phyloP scores from a whole-genome alignment of 2,329 filamentous ascomycete species.

The Colletotrichum caudatum region DNA sequence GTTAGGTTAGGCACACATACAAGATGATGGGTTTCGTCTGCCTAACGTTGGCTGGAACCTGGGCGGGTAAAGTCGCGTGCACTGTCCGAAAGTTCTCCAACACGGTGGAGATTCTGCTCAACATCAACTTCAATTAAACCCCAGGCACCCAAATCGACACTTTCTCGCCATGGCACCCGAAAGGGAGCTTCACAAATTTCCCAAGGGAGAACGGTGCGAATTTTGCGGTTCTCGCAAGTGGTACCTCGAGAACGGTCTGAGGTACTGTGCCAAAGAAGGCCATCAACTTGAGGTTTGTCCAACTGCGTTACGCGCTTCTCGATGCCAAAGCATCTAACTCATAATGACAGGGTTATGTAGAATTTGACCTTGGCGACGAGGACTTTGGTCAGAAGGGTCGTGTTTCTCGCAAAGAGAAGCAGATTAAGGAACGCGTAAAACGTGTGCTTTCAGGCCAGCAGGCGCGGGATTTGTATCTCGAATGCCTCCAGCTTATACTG shows the following conservation, averaged over 20 bases:
- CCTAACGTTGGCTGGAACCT: not conserved
- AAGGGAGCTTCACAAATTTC: slow-evolving; percentile 62
- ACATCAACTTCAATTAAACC: not conserved
- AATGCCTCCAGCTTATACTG: slow-evolving; percentile 86
- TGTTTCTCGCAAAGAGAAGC: slow-evolving; percentile 68
- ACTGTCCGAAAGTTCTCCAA: slow-evolving; percentile 25
- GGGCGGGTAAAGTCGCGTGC: not conserved
- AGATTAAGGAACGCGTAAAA: slow-evolving; percentile 64
- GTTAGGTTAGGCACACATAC: not conserved
- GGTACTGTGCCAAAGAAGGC: slow-evolving; percentile 80
- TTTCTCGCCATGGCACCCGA: slow-evolving; percentile 53
- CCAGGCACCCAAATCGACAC: not conserved
- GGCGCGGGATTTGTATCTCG: slow-evolving; percentile 83
- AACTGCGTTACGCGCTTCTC: not conserved
- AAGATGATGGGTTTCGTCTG: slow-evolving; percentile 6
- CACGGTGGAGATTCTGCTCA: slow-evolving; percentile 12
- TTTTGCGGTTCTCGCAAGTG: slow-evolving; percentile 79
- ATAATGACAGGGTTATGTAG: slow-evolving; percentile 61
- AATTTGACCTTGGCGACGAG: slow-evolving; percentile 72
- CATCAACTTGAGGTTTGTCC: slow-evolving; percentile 78
- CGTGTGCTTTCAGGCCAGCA: slow-evolving; percentile 72
- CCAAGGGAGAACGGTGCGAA: slow-evolving; percentile 65
- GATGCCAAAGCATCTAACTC: not conserved
- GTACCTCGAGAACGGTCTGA: slow-evolving; percentile 79
- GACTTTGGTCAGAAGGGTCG: slow-evolving; percentile 73